These are phyloP conservation scores for Termitomyces sp. DNA, from an alignment of 768 basidiomycete species.

Conservation along the genomic window DNA sequence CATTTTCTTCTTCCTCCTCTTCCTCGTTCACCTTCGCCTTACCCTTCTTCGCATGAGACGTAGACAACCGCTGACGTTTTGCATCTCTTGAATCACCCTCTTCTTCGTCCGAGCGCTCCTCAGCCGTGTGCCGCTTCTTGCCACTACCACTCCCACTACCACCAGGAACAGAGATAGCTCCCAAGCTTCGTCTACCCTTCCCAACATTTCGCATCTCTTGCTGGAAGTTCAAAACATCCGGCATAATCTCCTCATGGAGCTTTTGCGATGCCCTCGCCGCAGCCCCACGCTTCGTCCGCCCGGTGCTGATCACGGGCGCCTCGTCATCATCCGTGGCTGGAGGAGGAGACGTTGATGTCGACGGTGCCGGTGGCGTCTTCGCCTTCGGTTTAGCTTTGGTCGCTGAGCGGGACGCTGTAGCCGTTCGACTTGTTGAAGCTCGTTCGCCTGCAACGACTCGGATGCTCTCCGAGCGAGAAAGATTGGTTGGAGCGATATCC, in stretches of 20 bases:
- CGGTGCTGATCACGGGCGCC: conserved; percentile 8
- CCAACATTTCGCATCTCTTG: conserved; percentile 54
- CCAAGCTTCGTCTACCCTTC: conserved; percentile 29
- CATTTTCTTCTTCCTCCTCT: conserved; percentile 9
- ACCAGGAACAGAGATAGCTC: conserved; percentile 19
- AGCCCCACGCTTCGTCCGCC: conserved; percentile 32
- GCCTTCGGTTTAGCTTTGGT: conserved; percentile 10
- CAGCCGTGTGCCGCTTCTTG: conserved; percentile 11
- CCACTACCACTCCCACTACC: background rate
- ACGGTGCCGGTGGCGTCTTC: conserved; percentile 1
- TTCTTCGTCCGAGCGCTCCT: conserved; percentile 9
- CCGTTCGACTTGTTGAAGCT: conserved; percentile 11
- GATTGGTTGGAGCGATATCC: background rate
- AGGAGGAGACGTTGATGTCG: conserved; percentile 10
- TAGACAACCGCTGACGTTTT: conserved; percentile 10
- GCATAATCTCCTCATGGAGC: conserved; percentile 70
- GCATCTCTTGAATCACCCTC: conserved; percentile 1
- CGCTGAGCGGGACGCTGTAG: conserved; percentile 5
- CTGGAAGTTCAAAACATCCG: conserved; percentile 68
- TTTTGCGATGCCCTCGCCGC: conserved; percentile 44
- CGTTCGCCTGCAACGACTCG: conserved; percentile 23
- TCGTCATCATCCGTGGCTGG: conserved; percentile 9
- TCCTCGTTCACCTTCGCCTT: conserved; percentile 7
- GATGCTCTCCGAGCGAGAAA: conserved; percentile 23
- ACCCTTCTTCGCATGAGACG: conserved; percentile 12